These are phyloP conservation scores for Flaveria brownii DNA, from an alignment of 129 eudicot genomes.

Conservation along the genomic window DNA sequence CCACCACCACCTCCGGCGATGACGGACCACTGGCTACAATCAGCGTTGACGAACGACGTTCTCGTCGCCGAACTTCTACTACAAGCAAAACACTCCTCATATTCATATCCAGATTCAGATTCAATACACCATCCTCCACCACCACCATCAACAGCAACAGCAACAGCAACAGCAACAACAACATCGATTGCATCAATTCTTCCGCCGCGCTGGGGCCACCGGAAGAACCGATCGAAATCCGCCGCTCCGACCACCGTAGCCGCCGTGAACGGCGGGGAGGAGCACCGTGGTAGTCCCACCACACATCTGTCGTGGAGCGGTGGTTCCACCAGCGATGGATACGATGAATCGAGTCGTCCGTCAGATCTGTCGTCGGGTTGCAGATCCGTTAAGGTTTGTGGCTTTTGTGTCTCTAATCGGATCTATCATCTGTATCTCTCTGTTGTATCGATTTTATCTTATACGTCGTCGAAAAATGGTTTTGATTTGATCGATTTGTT, in stretches of 20 bases:
- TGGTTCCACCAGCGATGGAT: conserved; percentile 46
- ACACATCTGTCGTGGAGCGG: conserved; percentile 72
- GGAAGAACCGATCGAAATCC: conserved; percentile 49
- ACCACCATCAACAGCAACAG: not conserved
- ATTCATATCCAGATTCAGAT: conserved; percentile 3
- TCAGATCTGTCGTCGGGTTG: conserved; percentile 41
- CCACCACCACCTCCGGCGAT: conserved; percentile 19
- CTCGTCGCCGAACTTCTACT: conserved; percentile 51
- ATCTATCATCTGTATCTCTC: conserved; percentile 5
- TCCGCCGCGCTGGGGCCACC: conserved; percentile 52
- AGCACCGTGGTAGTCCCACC: conserved; percentile 56
- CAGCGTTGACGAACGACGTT: conserved; percentile 42
- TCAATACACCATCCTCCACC: conserved; percentile 3
- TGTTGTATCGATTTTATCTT: not conserved
- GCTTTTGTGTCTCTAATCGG: conserved; percentile 24
- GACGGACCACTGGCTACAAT: conserved; percentile 46
- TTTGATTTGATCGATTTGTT: not conserved
- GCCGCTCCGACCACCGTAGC: conserved; percentile 14
- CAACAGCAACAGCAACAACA: not conserved
- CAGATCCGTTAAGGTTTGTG: conserved; percentile 57
- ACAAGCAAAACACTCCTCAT: conserved; percentile 39
- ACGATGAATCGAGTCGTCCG: conserved; percentile 44
- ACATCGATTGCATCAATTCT: conserved; percentile 2
- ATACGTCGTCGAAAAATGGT: conserved; percentile 2
- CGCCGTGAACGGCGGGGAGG: conserved; percentile 7